phyloP scores from a whole-genome alignment of 129 eudicot genomes.

The Logfia minima region DNA sequence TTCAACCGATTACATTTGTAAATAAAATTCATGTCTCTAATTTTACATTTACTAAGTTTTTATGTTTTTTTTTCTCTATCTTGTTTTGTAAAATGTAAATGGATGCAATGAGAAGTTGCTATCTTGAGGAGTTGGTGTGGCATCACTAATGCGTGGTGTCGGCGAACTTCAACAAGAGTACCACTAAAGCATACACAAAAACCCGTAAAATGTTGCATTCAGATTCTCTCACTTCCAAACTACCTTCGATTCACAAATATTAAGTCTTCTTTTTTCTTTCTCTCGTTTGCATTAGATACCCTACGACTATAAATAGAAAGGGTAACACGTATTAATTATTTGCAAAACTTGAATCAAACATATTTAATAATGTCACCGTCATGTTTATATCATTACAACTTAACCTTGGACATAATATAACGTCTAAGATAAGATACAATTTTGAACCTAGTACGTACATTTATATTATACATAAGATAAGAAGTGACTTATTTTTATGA shows the following conservation, averaged over 20 bases:
- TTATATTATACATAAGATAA: too few relatives aligned
- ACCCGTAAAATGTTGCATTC: slow-evolving; percentile 29
- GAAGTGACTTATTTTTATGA: too few relatives aligned
- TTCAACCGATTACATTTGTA: too few relatives aligned
- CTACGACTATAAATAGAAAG: background rate
- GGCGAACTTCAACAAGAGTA: slow-evolving; percentile 26
- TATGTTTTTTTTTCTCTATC: too few relatives aligned
- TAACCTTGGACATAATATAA: too few relatives aligned
- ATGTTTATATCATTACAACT: background rate
- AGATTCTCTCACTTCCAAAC: background rate
- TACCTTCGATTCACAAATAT: background rate
- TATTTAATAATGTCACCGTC: too few relatives aligned
- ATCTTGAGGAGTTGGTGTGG: slow-evolving; percentile 26
- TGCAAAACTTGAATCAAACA: too few relatives aligned
- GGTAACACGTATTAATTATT: background rate
- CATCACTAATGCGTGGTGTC: slow-evolving; percentile 31
- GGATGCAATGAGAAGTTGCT: slow-evolving; percentile 28
- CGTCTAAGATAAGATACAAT: too few relatives aligned
- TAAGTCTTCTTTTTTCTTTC: too few relatives aligned
- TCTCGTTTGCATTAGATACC: background rate
- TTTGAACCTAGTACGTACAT: too few relatives aligned
- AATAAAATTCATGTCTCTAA: too few relatives aligned
- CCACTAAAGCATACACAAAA: slow-evolving; percentile 33
- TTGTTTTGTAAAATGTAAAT: background rate
- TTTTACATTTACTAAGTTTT: too few relatives aligned